Base-by-base conservation (phyloP, 1,284 basidiomycete species). In the Ustilago shanxiensis region DNA sequence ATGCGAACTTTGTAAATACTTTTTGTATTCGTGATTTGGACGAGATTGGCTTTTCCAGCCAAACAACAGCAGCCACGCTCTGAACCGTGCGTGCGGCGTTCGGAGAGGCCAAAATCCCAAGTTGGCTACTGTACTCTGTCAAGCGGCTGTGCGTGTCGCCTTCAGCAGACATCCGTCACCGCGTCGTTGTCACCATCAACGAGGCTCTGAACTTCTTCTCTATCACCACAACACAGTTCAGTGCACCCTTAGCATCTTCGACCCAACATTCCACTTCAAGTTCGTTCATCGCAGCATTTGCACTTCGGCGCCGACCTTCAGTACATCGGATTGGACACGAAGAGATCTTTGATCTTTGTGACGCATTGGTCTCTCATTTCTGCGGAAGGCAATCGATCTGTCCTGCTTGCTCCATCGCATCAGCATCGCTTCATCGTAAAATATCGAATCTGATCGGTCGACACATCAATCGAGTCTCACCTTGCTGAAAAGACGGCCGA, bases 21-120 rank as follows among this genome's bases (percentile, higher is more conserved):
- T 47, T 47, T 47, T 26, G 45, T 47, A 47, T 47, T 47, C 45
- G n/a, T n/a, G n/a, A n/a, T n/a, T n/a, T n/a, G n/a, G n/a, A n/a
- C n/a, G n/a, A n/a, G n/a, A n/a, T n/a, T n/a, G n/a, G n/a, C n/a
- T n/a, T n/a, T n/a, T n/a, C n/a, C n/a, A n/a, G n/a, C n/a, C n/a
- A n/a, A n/a, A n/a, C n/a, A n/a, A n/a, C n/a, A n/a, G n/a, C n/a
- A n/a, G n/a, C n/a, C n/a, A n/a, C n/a, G n/a, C n/a, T n/a, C n/a
- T n/a, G n/a, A n/a, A n/a, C n/a, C n/a, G n/a, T n/a, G n/a, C n/a
- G n/a, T n/a, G n/a, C n/a, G n/a, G n/a, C n/a, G n/a, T n/a, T n/a
- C n/a, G n/a, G n/a, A n/a, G n/a, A n/a, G n/a, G 31, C 31, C 31
- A 33, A 33, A 33, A 11, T 33, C n/a, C n/a, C n/a, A n/a, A n/a